Percentiles rank a stretch among this genome's conserved stretches.
Conservation (phyloP, 441 rosid species). For the Aleurites moluccanus region DNA sequence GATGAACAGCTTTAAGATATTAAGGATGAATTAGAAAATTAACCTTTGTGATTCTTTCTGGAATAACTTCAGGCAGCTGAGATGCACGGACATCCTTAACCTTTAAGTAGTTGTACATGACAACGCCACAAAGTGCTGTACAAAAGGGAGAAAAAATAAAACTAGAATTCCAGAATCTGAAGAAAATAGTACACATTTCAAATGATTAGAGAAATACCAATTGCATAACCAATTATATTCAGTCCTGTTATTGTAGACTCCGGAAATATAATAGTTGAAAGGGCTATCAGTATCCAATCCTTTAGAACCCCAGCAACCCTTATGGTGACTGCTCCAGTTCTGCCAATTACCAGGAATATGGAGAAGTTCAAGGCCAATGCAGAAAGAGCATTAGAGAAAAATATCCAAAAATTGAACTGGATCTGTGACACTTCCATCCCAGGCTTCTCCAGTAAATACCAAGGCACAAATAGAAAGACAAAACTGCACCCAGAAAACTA, state of each 20-base stretch:
- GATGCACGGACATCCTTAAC: constrained; percentile 83
- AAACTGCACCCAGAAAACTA: constrained; percentile 56
- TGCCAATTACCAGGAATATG: constrained; percentile 93
- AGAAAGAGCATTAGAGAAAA: constrained; percentile 95
- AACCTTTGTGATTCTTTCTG: constrained; percentile 84
- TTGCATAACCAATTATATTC: constrained; percentile 93
- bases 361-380: constrained; percentile 97
- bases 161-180: constrained; percentile 2
- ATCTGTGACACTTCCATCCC: constrained; percentile 83
- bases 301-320: constrained; percentile 99
- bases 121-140: constrained; percentile 96
- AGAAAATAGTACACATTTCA: neutral
- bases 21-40: neutral
- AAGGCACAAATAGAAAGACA: constrained; percentile 89
- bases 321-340: constrained; percentile 97
- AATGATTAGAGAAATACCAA: constrained; percentile 54
- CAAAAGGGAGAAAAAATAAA: constrained; percentile 1
- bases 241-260: constrained; percentile 94
- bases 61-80: constrained; percentile 67
- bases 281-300: constrained; percentile 99
- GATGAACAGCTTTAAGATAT: neutral
- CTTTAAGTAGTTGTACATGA: constrained; percentile 95
- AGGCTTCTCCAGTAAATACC: constrained; percentile 93
- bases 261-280: constrained; percentile 96
- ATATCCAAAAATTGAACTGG: constrained; percentile 98